Conservation (phyloP, 768 basidiomycete species). For the Epithele typhae region DNA sequence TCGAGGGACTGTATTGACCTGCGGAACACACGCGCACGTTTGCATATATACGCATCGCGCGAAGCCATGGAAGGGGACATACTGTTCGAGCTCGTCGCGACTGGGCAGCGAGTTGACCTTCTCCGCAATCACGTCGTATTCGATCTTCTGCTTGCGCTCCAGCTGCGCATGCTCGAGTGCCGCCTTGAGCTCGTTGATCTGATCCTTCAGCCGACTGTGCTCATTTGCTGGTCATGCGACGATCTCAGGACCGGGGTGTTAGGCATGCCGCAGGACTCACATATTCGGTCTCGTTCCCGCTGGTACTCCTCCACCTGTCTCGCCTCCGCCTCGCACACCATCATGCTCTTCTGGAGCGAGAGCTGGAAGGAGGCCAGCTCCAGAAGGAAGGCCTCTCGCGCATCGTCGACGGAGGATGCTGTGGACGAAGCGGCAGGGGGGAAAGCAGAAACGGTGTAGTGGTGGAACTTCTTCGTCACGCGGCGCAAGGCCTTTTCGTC, state of each 20-base stretch:
- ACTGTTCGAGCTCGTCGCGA: constrained; percentile 76
- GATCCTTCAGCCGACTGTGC: constrained; percentile 57
- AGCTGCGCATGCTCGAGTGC: constrained; percentile 77
- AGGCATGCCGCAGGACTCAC: constrained; percentile 36
- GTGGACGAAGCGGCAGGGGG: constrained; percentile 32
- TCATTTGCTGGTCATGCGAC: constrained; percentile 52
- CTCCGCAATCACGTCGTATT: constrained; percentile 82
- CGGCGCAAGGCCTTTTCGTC: constrained; percentile 77
- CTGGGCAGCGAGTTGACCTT: constrained; percentile 75
- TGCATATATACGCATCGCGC: neutral
- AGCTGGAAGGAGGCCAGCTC: constrained; percentile 77
- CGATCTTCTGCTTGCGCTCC: constrained; percentile 72
- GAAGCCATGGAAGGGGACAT: constrained; percentile 26
- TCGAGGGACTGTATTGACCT: constrained; percentile 70
- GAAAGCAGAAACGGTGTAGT: constrained; percentile 57
- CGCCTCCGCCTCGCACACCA: constrained; percentile 84
- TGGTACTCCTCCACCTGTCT: constrained; percentile 85
- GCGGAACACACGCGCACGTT: neutral
- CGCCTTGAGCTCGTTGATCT: constrained; percentile 76
- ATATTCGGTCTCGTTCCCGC: constrained; percentile 64
- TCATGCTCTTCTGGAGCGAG: constrained; percentile 68
- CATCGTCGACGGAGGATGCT: constrained; percentile 64
- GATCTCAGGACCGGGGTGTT: constrained; percentile 3
- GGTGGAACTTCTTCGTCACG: constrained; percentile 79
- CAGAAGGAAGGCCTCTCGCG: constrained; percentile 72